Conservation (phyloP, 1,284 basidiomycete species). For the Cutaneotrichosporon sp. region DNA sequence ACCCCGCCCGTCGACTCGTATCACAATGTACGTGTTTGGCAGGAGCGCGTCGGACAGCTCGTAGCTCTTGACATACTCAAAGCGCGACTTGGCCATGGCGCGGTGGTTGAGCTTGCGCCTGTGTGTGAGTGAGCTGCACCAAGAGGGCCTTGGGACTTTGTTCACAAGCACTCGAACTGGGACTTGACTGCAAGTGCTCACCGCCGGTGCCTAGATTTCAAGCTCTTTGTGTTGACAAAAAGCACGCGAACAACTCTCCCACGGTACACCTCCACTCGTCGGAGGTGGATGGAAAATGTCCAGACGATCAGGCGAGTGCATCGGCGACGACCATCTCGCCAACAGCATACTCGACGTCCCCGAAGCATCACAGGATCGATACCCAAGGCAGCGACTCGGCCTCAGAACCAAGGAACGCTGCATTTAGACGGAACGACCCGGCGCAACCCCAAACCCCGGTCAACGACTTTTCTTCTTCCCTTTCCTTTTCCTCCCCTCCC, state of each 20-base stretch:
- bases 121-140: too few relatives aligned
- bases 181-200: too few relatives aligned
- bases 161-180: too few relatives aligned
- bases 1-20: conserved; percentile 86
- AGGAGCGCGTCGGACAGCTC: conserved; percentile 83
- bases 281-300: conserved; percentile 1
- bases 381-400: not conserved
- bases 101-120: too few relatives aligned
- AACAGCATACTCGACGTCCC: not conserved
- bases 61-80: conserved; percentile 82
- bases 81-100: conserved; percentile 83
- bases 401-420: too few relatives aligned
- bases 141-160: too few relatives aligned
- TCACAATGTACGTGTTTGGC: conserved; percentile 76
- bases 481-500: not conserved
- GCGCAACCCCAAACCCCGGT: not conserved
- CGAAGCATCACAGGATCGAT: not conserved
- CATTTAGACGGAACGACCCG: not conserved
- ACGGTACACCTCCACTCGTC: not conserved
- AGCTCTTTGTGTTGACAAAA: too few relatives aligned
- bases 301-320: not conserved
- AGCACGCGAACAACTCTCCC: not conserved
- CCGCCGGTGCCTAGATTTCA: too few relatives aligned
- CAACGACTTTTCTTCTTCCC: not conserved
- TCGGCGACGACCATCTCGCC: not conserved